These are phyloP conservation scores for Diaporthe eres DNA, from an alignment of 2,329 filamentous ascomycete species.

Conservation along the genomic window DNA sequence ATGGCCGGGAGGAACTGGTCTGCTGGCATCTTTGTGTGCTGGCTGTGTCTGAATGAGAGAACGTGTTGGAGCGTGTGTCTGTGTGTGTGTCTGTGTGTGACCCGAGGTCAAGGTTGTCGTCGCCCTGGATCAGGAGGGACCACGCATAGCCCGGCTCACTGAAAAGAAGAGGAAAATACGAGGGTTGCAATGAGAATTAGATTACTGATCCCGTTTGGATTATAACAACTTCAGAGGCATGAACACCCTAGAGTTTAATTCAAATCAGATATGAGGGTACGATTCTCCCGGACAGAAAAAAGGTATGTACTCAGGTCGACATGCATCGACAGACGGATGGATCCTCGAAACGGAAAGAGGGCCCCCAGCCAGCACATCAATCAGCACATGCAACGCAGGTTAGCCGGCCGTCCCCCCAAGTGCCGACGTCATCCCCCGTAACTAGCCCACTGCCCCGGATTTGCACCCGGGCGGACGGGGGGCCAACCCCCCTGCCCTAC, in stretches of 20 bases:
- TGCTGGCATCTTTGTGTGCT: constrained; percentile 43
- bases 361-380: constrained; percentile 13
- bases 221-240: not conserved
- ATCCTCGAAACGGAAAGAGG: not conserved
- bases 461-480: constrained; percentile 6
- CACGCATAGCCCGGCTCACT: not conserved
- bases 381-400: not conserved
- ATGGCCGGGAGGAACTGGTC: constrained; percentile 75
- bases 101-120: not conserved
- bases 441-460: constrained; percentile 30
- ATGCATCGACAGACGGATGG: not conserved
- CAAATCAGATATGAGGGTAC: not conserved
- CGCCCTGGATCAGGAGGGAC: not conserved
- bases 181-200: not conserved
- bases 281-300: not conserved
- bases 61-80: not conserved
- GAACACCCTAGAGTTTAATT: not conserved
- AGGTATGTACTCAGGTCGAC: not conserved
- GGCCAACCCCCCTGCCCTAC: constrained; percentile 19
- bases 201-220: not conserved
- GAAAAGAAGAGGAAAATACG: not conserved
- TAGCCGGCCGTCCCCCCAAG: not conserved
- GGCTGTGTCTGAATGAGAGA: not conserved
- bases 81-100: not conserved
- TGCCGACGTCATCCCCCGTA: constrained; percentile 20